Evolutionary conservation across 2,329 filamentous ascomycete species (phyloP), one percentile per base, ranked within the genome.

Genomic region (Neonectria ditissima): DNA sequence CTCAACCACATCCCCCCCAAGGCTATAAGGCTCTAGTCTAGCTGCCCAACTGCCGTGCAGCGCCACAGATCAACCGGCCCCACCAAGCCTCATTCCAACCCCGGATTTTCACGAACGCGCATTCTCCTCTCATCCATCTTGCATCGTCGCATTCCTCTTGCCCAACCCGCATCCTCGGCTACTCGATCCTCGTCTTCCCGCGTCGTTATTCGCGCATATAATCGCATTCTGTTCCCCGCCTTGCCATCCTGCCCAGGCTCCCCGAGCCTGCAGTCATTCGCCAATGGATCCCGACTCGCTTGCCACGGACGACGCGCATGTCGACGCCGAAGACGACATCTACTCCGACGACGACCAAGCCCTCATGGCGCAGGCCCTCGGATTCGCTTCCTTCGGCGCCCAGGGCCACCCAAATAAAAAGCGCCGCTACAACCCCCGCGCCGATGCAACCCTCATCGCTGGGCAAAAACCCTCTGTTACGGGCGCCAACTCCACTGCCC

Each of bases 371-470:
- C 85, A 86, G 44, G 84, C 86, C 50, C 91, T 94, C 89, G 92
- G 92, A 66, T 94, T 94, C 78, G 85, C 89, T 9, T 85, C 87
- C 61, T 94, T 94, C 74, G 91, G 91, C 68, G 78, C 80, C 10
- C 81, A 85, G 69, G n/a, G 37, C n/a, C 75, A 80, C 3, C 80
- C 84, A 1, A 82, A 83, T 45, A 92, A 91, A 76, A 91, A 91
- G 76, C 86, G 91, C 65, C 90, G 89, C 73, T 90, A 87, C 77
- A 88, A 91, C 72, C 81, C 85, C 18, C 78, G 82, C 28, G 80
- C 79, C 53, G 87, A 87, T 69, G 84, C 84, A 39, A 47, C 61
- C 10, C 65, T 74, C n/a, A 48, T 63, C 13, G 74, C 69, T 74
- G 74, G 66, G 71, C 76, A 39, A 67, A 65, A 63, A 55, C 59